Conservation (phyloP, 805 yeast species). For the Kluyveromyces nonfermentans region DNA sequence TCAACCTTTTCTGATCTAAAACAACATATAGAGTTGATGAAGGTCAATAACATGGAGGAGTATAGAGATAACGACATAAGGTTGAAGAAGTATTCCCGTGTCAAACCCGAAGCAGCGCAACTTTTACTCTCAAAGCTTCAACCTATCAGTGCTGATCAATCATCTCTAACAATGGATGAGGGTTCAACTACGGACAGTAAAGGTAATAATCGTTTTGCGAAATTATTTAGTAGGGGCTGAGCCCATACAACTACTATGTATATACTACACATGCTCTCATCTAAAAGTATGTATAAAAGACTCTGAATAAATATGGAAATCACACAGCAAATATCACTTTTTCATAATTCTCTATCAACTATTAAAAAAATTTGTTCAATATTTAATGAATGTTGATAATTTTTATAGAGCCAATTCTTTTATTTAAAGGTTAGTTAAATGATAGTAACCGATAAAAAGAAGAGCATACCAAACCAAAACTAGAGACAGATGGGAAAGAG, state of each 20-base stretch:
- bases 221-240: constrained; percentile 19
- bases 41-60: constrained; percentile 53
- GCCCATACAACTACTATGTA: neutral
- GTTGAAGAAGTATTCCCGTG: constrained; percentile 60
- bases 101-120: constrained; percentile 64
- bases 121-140: constrained; percentile 43
- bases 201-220: constrained; percentile 18
- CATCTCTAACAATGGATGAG: neutral
- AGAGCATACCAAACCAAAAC: neutral
- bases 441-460: no score
- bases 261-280: neutral
- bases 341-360: no score
- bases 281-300: no score
- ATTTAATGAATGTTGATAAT: no score
- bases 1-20: constrained; percentile 71
- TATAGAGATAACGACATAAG: constrained; percentile 48
- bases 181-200: constrained; percentile 4
- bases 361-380: no score
- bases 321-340: no score
- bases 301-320: no score
- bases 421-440: no score
- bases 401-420: no score
- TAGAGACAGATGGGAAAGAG: neutral
- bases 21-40: constrained; percentile 67
- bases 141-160: constrained; percentile 4